These are phyloP conservation scores for Trichoderma arundinaceum DNA, from an alignment of 2,329 filamentous ascomycete genomes.

Conservation along the genomic window DNA sequence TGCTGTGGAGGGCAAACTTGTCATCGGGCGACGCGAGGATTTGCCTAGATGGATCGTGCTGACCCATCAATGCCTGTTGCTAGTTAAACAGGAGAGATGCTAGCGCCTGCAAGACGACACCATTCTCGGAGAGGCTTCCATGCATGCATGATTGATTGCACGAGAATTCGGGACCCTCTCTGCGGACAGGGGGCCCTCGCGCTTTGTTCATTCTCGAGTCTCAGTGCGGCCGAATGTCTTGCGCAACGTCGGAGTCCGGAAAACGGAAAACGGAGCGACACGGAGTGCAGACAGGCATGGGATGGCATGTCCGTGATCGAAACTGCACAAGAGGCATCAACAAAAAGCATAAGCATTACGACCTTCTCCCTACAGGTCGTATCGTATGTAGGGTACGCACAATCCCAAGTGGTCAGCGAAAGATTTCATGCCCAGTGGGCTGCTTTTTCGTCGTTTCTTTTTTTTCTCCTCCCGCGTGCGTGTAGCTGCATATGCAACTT, in stretches of 20 bases:
- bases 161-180: neutral
- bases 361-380: neutral
- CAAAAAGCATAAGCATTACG: neutral
- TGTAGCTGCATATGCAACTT: neutral
- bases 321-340: neutral
- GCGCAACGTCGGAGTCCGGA: neutral
- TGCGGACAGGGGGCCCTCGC: neutral
- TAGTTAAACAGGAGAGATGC: slow-evolving; percentile 11
- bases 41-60: slow-evolving; percentile 12
- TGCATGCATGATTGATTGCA: neutral
- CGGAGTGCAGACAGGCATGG: neutral
- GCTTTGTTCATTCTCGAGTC: neutral
- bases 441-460: slow-evolving; percentile 2
- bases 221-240: slow-evolving; percentile 9
- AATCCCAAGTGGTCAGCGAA: neutral
- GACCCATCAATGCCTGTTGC: neutral
- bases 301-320: slow-evolving; percentile 8
- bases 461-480: neutral
- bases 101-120: slow-evolving; percentile 7
- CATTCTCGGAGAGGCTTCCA: neutral
- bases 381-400: slow-evolving; percentile 3
- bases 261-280: neutral
- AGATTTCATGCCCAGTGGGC: neutral
- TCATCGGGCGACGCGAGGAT: neutral
- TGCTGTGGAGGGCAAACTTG: neutral